Evolutionary conservation across 495 filamentous ascomycete genomes (phyloP).

Genomic region (Baudoinia panamericana): DNA sequence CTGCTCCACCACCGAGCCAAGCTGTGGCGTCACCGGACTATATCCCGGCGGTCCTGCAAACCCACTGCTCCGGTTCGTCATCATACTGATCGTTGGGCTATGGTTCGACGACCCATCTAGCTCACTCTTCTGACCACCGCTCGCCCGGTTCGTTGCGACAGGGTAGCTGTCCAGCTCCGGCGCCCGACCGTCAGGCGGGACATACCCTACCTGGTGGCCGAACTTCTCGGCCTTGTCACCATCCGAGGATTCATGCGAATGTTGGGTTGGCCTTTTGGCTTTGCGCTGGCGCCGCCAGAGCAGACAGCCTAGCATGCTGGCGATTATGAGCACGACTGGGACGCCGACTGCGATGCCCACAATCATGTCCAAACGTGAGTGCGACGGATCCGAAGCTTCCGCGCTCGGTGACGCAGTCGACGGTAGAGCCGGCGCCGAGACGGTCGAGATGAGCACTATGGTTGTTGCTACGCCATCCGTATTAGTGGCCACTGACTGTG

Average conservation of each 20-base stretch:
- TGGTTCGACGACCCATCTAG: slow-evolving; percentile 10
- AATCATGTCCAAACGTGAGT: slow-evolving; percentile 7
- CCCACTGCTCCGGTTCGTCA: neutral
- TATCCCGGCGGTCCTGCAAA: slow-evolving; percentile 3
- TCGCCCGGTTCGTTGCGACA: slow-evolving; percentile 5
- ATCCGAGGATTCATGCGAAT: neutral
- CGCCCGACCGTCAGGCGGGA: slow-evolving; percentile 11
- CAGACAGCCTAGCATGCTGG: slow-evolving; percentile 7
- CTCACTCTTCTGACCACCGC: slow-evolving; percentile 10
- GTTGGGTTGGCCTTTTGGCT: neutral
- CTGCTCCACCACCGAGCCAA: neutral
- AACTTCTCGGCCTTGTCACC: slow-evolving; percentile 4
- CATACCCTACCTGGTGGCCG: slow-evolving; percentile 8
- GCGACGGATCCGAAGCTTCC: neutral
- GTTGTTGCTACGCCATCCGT: slow-evolving; percentile 2
- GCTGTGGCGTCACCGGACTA: neutral
- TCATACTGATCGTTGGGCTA: neutral
- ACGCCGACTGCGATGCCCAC: slow-evolving; percentile 19
- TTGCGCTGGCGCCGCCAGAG: slow-evolving; percentile 3
- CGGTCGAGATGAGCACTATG: neutral
- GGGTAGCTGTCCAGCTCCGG: slow-evolving; percentile 18
- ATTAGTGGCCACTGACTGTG: neutral
- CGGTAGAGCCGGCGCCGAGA: neutral
- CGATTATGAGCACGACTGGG: slow-evolving; percentile 6
- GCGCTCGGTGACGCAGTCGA: too few relatives aligned